Evolutionary conservation across 495 filamentous ascomycete genomes (phyloP), one percentile per base, ranked within the genome.

Genomic region (Xylaria intraflava): DNA sequence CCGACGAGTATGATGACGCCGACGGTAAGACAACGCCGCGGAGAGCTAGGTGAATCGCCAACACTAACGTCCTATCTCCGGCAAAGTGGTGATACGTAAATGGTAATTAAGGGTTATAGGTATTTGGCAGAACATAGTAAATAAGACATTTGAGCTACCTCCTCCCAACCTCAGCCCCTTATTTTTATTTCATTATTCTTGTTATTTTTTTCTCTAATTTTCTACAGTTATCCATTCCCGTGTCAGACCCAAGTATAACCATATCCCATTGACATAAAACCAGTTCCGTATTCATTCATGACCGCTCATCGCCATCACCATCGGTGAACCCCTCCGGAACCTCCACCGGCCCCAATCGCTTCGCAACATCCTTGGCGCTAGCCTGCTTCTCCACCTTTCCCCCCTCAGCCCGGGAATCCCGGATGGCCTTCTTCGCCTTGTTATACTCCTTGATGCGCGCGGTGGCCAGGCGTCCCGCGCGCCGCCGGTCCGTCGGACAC

Each of bases 401-500:
- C 9, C 9, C 23, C 20, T 51, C 42, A 0, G 20, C 9, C 14
- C 45, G 22, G 7, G 33, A 36, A 29, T 64, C 60, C 35, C 56
- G 59, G 2, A 66, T 59, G 12, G 59, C 55, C 55, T 58, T 68
- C 52, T 68, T 68, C 14, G 57, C 53, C 45, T 47, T 66, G 17
- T 59, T 57, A 56, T 68, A 68, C 53, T 68, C 66, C 31, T 59
- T 66, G 36, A 68, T 60, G 6, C 66, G 63, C 20, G 66, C 43
- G 9, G 62, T 64, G 16, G 61, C 66, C 24, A 68, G 55, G 17
- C 45, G 66, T 7, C 66, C 66, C 31, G 59, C 24, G 59, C 66
- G 56, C 35, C 74, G 67, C 45, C 70, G 65, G 43, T 76, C 74
- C 7, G 67, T 67, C 10, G 70, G 66, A 54, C 65, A 69, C 12